Percentiles rank a stretch among this genome's conserved stretches.
phyloP scores from a whole-genome alignment of 2,329 filamentous ascomycete genomes.

The Ciborinia camelliae region DNA sequence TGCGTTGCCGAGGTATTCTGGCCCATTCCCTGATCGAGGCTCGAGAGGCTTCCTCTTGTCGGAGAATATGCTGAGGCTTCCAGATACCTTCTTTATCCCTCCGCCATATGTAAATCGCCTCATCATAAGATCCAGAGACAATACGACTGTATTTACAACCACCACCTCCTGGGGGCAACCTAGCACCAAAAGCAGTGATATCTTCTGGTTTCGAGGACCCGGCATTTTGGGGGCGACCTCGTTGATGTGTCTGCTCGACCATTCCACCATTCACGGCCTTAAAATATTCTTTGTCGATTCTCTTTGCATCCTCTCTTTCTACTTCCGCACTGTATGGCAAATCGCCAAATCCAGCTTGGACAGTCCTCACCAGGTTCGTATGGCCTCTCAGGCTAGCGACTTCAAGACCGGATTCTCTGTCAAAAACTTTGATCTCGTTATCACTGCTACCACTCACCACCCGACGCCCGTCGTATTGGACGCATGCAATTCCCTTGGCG shows the following conservation, averaged over 20 bases:
- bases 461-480: conserved; percentile 89
- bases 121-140: conserved; percentile 94
- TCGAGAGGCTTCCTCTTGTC: conserved; percentile 67
- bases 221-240: conserved; percentile 45
- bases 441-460: conserved; percentile 97
- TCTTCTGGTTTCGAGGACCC: conserved; percentile 73
- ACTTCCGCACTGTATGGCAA: conserved; percentile 75
- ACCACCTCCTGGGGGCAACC: conserved; percentile 84
- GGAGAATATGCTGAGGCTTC: conserved; percentile 71
- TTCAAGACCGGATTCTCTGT: conserved; percentile 78
- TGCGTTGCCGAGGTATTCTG: conserved; percentile 2
- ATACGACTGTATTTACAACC: conserved; percentile 90
- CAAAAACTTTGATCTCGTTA: conserved; percentile 93
- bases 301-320: conserved; percentile 67
- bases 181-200: conserved; percentile 77
- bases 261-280: conserved; percentile 51
- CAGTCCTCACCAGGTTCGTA: conserved; percentile 80
- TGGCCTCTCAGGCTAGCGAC: conserved; percentile 85
- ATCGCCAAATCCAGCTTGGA: conserved; percentile 93
- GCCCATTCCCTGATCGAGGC: conserved; percentile 40
- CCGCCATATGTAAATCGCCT: conserved; percentile 93
- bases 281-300: conserved; percentile 71
- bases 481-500: conserved; percentile 92
- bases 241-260: conserved; percentile 33
- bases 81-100: conserved; percentile 81